phyloP scores from a whole-genome alignment of 257 asterid genomes.

The Jacaranda copaia region DNA sequence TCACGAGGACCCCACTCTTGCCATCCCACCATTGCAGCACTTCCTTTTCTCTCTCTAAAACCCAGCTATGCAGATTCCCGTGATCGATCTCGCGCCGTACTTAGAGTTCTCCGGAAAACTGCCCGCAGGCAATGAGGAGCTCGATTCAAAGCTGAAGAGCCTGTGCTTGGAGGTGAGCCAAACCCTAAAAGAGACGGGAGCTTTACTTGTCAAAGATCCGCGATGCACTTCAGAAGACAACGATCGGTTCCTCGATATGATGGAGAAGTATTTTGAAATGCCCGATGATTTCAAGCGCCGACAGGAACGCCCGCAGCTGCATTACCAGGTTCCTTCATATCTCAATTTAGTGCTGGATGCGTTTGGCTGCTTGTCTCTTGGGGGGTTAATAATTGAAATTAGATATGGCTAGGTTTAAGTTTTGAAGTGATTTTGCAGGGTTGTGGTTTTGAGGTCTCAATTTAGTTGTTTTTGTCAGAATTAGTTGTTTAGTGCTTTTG shows the following conservation, averaged over 20 bases:
- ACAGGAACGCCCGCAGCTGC: conserved; percentile 91
- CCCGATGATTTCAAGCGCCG: conserved; percentile 82
- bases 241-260: conserved; percentile 87
- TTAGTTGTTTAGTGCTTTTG: conserved; percentile 1
- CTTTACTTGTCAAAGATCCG: conserved; percentile 91
- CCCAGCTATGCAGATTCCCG: conserved; percentile 67
- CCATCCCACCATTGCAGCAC: too few relatives aligned
- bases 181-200: conserved; percentile 92
- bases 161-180: conserved; percentile 85
- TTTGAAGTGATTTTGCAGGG: background rate
- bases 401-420: background rate
- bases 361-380: background rate
- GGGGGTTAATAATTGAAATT: background rate
- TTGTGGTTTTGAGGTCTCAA: conserved; percentile 4
- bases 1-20: conserved; percentile 17
- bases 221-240: conserved; percentile 85
- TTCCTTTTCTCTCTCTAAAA: conserved; percentile 30
- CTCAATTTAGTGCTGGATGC: conserved; percentile 19
- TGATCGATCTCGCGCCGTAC: conserved; percentile 80
- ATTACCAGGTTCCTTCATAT: conserved; percentile 72
- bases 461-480: background rate
- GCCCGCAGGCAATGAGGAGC: conserved; percentile 34
- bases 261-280: conserved; percentile 87
- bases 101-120: conserved; percentile 42
- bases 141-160: conserved; percentile 53